Percentiles rank a stretch among this genome's conserved stretches.
Conservation (phyloP, 2,329 filamentous ascomycete genomes). For the Biscogniauxia mediterranea region DNA sequence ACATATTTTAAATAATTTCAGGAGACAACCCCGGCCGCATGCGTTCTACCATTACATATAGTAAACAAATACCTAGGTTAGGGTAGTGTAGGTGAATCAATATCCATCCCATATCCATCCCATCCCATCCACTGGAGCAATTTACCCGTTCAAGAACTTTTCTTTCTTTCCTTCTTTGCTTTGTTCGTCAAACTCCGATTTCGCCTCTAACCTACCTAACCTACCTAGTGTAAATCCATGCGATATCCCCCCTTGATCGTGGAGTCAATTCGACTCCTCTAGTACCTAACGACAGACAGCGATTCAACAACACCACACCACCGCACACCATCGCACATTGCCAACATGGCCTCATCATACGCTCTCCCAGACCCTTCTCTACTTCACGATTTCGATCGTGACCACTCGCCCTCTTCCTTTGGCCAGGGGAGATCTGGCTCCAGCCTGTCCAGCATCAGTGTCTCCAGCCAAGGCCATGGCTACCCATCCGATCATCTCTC, state of each 20-base stretch:
- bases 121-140: too few relatives aligned
- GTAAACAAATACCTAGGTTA: too few relatives aligned
- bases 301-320: not conserved
- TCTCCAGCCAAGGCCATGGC: not conserved
- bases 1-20: not conserved
- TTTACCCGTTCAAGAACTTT: too few relatives aligned
- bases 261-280: not conserved
- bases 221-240: not conserved
- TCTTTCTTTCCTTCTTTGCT: too few relatives aligned
- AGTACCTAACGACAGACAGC: not conserved
- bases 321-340: too few relatives aligned
- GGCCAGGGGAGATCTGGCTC: not conserved
- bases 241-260: not conserved
- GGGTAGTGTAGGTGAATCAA: not conserved
- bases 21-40: not conserved
- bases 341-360: constrained; percentile 51
- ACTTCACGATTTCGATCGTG: constrained; percentile 35
- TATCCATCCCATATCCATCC: not conserved
- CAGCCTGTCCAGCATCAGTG: not conserved
- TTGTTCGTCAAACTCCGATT: not conserved
- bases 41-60: not conserved
- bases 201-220: not conserved
- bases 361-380: constrained; percentile 51
- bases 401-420: not conserved
- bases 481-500: too few relatives aligned